Evolutionary conservation across 179 eudicot genomes (phyloP).

Genomic region (Camellia oleifera): DNA sequence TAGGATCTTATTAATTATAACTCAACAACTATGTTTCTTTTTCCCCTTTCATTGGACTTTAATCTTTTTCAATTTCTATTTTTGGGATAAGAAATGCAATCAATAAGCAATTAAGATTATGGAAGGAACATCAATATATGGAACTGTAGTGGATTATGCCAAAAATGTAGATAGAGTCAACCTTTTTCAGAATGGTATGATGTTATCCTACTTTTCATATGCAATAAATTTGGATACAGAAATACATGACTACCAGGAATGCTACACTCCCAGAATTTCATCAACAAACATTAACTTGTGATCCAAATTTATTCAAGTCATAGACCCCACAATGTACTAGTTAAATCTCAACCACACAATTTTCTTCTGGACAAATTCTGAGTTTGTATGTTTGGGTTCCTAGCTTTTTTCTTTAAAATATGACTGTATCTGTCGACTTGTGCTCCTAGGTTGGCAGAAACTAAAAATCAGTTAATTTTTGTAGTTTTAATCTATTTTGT

Average conservation of each 20-base stretch:
- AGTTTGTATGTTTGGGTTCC: background rate
- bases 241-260: background rate
- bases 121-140: background rate
- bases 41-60: background rate
- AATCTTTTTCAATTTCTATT: no score
- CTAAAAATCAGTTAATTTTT: no score
- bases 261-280: background rate
- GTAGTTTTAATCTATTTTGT: no score
- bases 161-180: background rate
- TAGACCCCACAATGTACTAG: no score
- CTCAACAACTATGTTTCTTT: background rate
- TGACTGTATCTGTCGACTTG: no score
- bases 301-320: no score
- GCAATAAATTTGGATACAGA: background rate
- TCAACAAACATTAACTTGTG: no score
- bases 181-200: background rate
- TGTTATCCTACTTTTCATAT: constrained; percentile 5
- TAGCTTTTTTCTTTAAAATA: no score
- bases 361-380: background rate
- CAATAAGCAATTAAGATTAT: background rate
- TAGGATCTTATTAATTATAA: background rate
- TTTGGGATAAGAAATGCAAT: background rate
- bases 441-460: no score
- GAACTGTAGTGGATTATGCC: background rate
- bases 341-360: no score